phyloP scores from a whole-genome alignment of 306 rosid genomes.

The Lablab purpureus region DNA sequence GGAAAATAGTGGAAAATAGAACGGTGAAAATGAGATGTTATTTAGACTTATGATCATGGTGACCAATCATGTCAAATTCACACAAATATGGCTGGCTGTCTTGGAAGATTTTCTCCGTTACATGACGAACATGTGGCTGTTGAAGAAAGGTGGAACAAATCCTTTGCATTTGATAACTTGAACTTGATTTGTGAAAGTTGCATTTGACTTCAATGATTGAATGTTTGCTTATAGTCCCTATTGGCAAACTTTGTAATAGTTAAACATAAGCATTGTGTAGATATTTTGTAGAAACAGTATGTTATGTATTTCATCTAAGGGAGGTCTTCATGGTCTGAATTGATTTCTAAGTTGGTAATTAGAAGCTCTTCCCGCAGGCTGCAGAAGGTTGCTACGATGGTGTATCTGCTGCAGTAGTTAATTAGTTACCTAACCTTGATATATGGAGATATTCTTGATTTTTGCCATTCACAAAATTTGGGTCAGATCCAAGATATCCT shows the following conservation, averaged over 20 bases:
- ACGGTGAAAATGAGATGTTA: constrained; percentile 14
- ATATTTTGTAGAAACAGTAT: neutral
- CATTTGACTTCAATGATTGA: neutral
- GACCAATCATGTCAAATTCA: neutral
- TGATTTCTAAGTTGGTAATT: neutral
- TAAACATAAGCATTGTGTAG: neutral
- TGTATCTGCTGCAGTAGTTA: neutral
- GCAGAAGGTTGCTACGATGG: neutral
- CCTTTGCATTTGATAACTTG: neutral
- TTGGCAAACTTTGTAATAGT: neutral
- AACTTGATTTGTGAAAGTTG: constrained; percentile 12
- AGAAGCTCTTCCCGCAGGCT: neutral
- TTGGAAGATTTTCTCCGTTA: neutral
- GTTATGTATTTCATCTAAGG: neutral
- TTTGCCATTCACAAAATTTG: too few species aligned
- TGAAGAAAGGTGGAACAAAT: constrained; percentile 11
- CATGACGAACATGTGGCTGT: neutral
- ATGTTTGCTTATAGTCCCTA: neutral
- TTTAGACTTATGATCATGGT: neutral
- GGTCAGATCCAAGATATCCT: too few species aligned
- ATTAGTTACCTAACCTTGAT: too few species aligned
- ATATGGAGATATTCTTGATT: too few species aligned
- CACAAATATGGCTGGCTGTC: neutral
- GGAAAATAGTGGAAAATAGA: neutral
- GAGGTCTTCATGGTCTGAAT: neutral